Evolutionary conservation across 208 protist genomes (phyloP), one percentile per base, ranked within the genome.

Genomic region (Trypanosomatidae sp.): DNA sequence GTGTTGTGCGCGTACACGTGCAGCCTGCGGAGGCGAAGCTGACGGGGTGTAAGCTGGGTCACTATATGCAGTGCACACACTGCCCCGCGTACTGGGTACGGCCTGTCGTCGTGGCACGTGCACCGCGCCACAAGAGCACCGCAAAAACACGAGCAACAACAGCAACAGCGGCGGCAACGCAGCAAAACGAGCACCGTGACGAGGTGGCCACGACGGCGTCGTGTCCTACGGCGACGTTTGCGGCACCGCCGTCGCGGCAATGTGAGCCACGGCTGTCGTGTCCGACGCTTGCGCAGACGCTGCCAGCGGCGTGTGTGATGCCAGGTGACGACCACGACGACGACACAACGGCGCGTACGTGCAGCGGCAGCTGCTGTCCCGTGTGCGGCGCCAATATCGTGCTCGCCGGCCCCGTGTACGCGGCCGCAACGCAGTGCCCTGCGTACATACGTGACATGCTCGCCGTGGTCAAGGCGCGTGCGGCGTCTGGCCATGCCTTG

Each of bases 1-100:
- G 98, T 37, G 99, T 99, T 79, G 77, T 99, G 18, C 88, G 96
- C 35, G 92, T 99, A 13, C 93, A 95, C 66, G 96, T 75, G 20
- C 83, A 90, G 44, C 48, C 71, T 4, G 71, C 73, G 0, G 84
- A 95, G 55, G 78, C 73, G 30, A 98, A 98, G 80, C 70, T 85
- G 25, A 71, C 69, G 26, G 42, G 68, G 32, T 88, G 71, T 38
- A 96, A 97, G 66, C 49, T 93, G 28, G 68, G 74, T 8, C 76
- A 96, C 46, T 70, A 97, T 48, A 78, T 92, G 48, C 89, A 98
- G 71, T 99, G 97, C 78, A 78, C 63, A 7, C 75, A 85, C 19
- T 99, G 97, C 69, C 73, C 92, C 10, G 66, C 84, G 2, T 98
- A 96, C 48, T 81, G 86, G 69, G 54, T 96, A 20, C 76, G 90